These are phyloP conservation scores for Clarkia xantiana DNA, from an alignment of 345 rosid species.

Conservation along the genomic window DNA sequence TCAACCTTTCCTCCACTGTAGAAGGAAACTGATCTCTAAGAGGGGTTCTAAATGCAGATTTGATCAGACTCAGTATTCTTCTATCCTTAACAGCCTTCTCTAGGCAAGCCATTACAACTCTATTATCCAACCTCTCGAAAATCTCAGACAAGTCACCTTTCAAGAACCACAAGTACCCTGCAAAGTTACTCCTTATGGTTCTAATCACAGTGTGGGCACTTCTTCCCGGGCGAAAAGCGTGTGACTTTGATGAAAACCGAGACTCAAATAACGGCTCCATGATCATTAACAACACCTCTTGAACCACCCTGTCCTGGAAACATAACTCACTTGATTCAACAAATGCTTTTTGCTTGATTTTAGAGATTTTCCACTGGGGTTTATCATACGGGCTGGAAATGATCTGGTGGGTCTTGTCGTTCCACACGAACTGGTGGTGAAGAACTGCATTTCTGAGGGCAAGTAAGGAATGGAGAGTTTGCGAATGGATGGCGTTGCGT, in stretches of 20 bases:
- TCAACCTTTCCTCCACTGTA: constrained; percentile 20
- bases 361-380: constrained; percentile 30
- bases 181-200: constrained; percentile 69
- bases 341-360: constrained; percentile 35
- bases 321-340: constrained; percentile 41
- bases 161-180: constrained; percentile 90
- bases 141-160: constrained; percentile 65
- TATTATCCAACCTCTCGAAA: constrained; percentile 29
- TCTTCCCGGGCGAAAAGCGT: constrained; percentile 85
- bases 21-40: constrained; percentile 16
- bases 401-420: constrained; percentile 46
- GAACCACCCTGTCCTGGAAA: constrained; percentile 86
- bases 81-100: constrained; percentile 57
- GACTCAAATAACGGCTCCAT: constrained; percentile 75
- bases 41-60: constrained; percentile 27
- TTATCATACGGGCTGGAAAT: constrained; percentile 58
- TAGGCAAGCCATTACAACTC: constrained; percentile 40
- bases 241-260: constrained; percentile 54
- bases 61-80: constrained; percentile 51
- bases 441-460: constrained; percentile 57
- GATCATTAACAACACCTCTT: constrained; percentile 74
- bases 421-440: constrained; percentile 55
- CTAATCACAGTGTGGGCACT: constrained; percentile 83
- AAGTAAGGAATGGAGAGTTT: constrained; percentile 52
- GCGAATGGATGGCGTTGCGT: constrained; percentile 52